A percentile compares a stretch with the other conserved stretches of the same genome.
Conservation (phyloP, 257 asterid genomes). For the Avicennia marina region DNA sequence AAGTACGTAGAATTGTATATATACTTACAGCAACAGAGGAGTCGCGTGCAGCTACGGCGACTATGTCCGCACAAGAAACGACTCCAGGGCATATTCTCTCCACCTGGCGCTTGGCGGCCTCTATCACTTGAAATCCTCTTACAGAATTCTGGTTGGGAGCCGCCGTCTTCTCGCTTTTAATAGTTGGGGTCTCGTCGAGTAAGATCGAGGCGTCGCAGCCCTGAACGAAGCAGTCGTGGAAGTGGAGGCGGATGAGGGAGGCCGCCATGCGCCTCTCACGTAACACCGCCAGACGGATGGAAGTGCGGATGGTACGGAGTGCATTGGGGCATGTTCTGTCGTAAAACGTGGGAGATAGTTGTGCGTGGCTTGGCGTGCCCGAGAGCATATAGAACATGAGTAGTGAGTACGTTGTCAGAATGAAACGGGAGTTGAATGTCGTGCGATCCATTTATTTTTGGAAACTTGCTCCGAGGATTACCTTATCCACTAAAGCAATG, state of each 20-base stretch:
- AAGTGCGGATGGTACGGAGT: constrained; percentile 15
- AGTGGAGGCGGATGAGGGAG: constrained; percentile 46
- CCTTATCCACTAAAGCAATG: no score
- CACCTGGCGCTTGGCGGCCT: constrained; percentile 34
- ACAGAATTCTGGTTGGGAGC: constrained; percentile 25
- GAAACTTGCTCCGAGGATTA: no score
- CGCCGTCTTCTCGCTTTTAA: constrained; percentile 36
- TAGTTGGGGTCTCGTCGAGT: constrained; percentile 31
- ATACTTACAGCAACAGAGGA: constrained; percentile 33
- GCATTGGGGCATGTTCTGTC: constrained; percentile 32
- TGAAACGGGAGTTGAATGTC: not conserved
- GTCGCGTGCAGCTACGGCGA: constrained; percentile 44
- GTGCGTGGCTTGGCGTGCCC: constrained; percentile 11
- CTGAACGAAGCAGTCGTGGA: constrained; percentile 51
- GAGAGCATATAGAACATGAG: constrained; percentile 1
- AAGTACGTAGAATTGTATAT: not conserved
- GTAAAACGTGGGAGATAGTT: constrained; percentile 35
- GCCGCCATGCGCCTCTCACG: constrained; percentile 44
- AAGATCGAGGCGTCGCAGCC: constrained; percentile 44
- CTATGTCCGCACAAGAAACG: constrained; percentile 51
- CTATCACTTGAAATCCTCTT: constrained; percentile 39
- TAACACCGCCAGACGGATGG: constrained; percentile 27
- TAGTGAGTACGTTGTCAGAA: not conserved
- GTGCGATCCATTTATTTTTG: not conserved
- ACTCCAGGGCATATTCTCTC: constrained; percentile 41